Evolutionary conservation across 140 eudicot species (phyloP).

Genomic region (Stevia rebaudiana): DNA sequence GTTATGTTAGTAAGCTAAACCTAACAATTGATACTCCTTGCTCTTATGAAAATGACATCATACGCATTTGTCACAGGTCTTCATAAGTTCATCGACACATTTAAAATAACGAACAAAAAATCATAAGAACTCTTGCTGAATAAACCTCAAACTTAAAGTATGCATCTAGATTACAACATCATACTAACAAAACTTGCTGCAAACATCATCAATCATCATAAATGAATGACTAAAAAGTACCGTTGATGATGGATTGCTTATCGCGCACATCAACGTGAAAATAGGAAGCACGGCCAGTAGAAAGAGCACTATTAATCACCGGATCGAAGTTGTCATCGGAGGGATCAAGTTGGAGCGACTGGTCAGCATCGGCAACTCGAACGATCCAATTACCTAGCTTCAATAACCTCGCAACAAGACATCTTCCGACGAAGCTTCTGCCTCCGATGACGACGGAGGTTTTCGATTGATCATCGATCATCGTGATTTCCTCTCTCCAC

Average conservation of each 20-base stretch:
- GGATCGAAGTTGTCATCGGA: constrained; percentile 31
- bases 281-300: constrained; percentile 63
- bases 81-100: not conserved
- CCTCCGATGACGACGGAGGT: constrained; percentile 79
- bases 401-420: constrained; percentile 55
- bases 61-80: not conserved
- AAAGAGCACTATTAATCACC: constrained; percentile 40
- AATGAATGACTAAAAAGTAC: constrained; percentile 17
- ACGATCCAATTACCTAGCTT: constrained; percentile 72
- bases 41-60: not conserved
- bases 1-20: constrained; percentile 1
- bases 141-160: not conserved
- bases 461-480: constrained; percentile 21
- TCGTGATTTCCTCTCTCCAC: constrained; percentile 34
- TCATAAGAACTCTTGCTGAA: not conserved
- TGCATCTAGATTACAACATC: not conserved
- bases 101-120: not conserved
- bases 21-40: not conserved
- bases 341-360: constrained; percentile 38
- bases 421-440: constrained; percentile 56
- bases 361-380: constrained; percentile 61
- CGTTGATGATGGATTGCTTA: constrained; percentile 34
- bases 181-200: not conserved
- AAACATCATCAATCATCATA: not conserved
- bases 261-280: constrained; percentile 52